A percentile compares a stretch with the other conserved stretches of the same genome.
Evolutionary conservation across 2,329 filamentous ascomycete species (phyloP).

Genomic region (Venturia aucupariae): DNA sequence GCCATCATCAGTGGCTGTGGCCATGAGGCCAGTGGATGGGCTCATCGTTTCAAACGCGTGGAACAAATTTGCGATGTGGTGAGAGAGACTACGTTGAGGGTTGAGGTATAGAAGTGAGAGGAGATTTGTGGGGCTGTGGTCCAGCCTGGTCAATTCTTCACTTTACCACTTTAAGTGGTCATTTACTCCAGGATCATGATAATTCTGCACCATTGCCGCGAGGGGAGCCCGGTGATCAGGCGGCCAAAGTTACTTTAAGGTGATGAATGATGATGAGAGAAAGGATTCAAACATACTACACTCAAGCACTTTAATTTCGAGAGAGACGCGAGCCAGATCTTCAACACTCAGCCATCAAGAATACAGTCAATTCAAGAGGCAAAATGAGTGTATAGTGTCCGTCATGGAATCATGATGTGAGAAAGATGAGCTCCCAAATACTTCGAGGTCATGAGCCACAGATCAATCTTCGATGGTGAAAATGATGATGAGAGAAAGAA

Average conservation of each 20-base stretch:
- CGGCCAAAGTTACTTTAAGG: no score
- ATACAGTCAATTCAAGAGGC: background rate
- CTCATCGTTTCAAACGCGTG: background rate
- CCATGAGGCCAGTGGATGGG: background rate
- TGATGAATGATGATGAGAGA: background rate
- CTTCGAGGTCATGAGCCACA: background rate
- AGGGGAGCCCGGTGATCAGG: background rate
- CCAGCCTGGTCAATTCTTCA: background rate
- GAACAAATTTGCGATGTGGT: background rate
- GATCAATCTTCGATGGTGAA: background rate
- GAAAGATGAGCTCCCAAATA: background rate
- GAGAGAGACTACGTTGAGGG: background rate
- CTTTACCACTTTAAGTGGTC: background rate
- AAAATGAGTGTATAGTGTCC: background rate
- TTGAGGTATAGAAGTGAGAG: background rate
- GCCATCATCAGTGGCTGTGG: background rate
- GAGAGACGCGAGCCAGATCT: background rate
- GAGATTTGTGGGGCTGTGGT: background rate
- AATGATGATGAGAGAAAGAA: background rate
- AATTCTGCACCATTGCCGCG: background rate
- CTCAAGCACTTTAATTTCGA: background rate
- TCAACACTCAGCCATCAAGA: slow-evolving; percentile 1
- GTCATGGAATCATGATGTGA: background rate
- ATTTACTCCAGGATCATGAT: background rate
- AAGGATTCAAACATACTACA: background rate